Conservation (phyloP, 306 rosid species). For the Quillaja saponaria region DNA sequence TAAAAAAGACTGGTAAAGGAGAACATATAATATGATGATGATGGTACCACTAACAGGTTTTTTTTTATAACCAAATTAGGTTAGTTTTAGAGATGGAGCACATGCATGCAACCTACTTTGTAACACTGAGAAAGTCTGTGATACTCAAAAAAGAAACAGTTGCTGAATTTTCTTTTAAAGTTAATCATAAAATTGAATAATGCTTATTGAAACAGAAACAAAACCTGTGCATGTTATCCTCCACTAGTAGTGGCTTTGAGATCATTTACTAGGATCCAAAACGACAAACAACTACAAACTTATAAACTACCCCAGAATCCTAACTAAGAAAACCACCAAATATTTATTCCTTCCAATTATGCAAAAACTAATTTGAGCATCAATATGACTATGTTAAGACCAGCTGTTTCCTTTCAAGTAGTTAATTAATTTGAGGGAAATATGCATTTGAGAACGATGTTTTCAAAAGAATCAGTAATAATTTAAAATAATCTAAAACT, state of each 20-base stretch:
- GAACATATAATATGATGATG: conserved; percentile 36
- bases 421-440: too few relatives aligned
- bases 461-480: too few relatives aligned
- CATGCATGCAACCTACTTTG: conserved; percentile 65
- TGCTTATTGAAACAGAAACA: conserved; percentile 31
- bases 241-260: conserved; percentile 46
- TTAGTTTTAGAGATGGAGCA: conserved; percentile 31
- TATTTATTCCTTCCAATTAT: conserved; percentile 38
- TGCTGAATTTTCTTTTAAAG: conserved; percentile 32
- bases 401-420: not conserved
- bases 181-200: conserved; percentile 26
- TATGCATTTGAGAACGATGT: too few relatives aligned
- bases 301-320: conserved; percentile 37
- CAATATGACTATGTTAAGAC: not conserved
- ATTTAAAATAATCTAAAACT: too few relatives aligned
- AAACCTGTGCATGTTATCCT: conserved; percentile 57
- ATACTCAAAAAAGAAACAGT: conserved; percentile 21
- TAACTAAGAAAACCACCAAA: conserved; percentile 53
- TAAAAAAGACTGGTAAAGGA: conserved; percentile 20
- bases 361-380: conserved; percentile 2
- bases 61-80: too few relatives aligned
- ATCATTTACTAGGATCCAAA: conserved; percentile 19
- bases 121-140: conserved; percentile 1
- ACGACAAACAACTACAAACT: conserved; percentile 40
- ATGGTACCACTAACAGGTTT: conserved; percentile 9